These are phyloP conservation scores for Populus euphratica DNA, from an alignment of 345 rosid genomes.

Conservation along the genomic window DNA sequence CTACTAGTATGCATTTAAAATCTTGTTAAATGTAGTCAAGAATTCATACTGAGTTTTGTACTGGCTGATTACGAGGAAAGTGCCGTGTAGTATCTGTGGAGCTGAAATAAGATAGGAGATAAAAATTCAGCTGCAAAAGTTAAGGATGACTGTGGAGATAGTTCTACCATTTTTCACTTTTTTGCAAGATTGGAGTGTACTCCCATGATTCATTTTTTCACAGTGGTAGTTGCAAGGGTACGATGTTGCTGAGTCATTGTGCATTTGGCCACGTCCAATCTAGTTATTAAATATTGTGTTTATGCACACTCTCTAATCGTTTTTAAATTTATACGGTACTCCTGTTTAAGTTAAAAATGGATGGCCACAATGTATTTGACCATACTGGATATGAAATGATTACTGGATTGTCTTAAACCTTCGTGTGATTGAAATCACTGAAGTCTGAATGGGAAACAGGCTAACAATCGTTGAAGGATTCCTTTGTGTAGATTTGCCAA, in stretches of 20 bases:
- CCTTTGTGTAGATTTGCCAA: background rate
- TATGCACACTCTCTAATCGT: too few species aligned
- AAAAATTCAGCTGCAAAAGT: background rate
- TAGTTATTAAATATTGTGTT: too few species aligned
- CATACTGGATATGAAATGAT: too few species aligned
- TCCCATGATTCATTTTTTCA: background rate
- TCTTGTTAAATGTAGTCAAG: background rate
- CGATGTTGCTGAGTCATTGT: background rate
- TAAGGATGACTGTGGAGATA: background rate
- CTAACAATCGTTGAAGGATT: background rate
- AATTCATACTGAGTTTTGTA: background rate
- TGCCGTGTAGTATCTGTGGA: background rate
- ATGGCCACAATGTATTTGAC: too few species aligned
- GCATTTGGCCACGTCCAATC: too few species aligned
- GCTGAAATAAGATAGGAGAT: background rate
- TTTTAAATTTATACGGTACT: too few species aligned
- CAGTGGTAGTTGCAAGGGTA: background rate
- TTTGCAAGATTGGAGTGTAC: background rate
- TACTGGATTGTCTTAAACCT: too few species aligned
- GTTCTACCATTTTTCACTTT: background rate
- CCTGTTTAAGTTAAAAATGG: too few species aligned
- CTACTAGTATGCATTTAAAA: background rate
- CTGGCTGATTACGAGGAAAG: background rate
- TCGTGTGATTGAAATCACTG: too few species aligned
- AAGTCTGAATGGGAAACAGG: too few species aligned